phyloP scores from a whole-genome alignment of 345 rosid genomes.

The Salix arbutifolia region DNA sequence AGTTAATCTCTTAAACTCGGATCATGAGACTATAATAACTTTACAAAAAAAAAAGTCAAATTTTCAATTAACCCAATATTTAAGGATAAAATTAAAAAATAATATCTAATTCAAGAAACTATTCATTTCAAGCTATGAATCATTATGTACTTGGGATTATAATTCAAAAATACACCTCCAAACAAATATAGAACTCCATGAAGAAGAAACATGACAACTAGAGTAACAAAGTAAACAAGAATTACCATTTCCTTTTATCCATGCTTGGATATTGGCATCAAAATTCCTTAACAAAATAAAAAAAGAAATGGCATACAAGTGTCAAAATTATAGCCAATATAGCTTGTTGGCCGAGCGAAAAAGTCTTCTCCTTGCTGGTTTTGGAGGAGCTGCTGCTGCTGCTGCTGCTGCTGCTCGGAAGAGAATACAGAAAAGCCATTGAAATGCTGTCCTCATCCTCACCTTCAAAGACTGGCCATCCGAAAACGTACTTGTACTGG shows the following conservation, averaged over 20 bases:
- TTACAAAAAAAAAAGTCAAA: no score
- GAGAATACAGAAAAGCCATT: slow-evolving; percentile 49
- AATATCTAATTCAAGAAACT: no score
- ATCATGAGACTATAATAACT: no score
- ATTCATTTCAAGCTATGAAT: no score
- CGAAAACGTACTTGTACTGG: slow-evolving; percentile 57
- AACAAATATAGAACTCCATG: no score
- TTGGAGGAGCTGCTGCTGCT: neutral
- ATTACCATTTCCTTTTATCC: neutral
- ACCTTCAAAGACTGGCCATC: slow-evolving; percentile 47
- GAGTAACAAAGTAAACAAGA: no score
- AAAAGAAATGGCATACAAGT: slow-evolving; percentile 44
- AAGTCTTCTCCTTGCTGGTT: slow-evolving; percentile 23
- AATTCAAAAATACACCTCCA: no score
- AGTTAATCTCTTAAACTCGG: no score
- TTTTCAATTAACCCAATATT: no score
- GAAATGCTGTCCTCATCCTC: slow-evolving; percentile 43
- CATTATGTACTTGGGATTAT: no score
- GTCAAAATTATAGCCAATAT: slow-evolving; percentile 43
- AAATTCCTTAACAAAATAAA: slow-evolving; percentile 28
- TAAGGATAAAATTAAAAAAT: no score
- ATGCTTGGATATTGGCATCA: slow-evolving; percentile 8
- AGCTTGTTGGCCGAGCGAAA: slow-evolving; percentile 63
- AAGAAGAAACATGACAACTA: no score
- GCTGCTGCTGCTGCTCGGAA: slow-evolving; percentile 17